Conservation (phyloP, 164 flowering plant genomes). For the Chloranthus sessilifolius region DNA sequence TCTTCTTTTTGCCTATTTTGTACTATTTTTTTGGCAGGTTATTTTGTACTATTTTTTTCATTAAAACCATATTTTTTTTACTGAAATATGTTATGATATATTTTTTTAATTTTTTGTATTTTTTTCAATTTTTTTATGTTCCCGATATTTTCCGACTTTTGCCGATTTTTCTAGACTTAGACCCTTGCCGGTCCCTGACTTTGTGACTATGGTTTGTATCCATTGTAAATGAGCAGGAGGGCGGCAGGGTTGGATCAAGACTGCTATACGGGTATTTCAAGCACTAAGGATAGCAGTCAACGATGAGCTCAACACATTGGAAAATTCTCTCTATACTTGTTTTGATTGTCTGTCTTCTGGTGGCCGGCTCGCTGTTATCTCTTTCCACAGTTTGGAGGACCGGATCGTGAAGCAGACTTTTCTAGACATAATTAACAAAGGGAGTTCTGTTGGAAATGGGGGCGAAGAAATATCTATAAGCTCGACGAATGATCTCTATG, state of each 20-base stretch:
- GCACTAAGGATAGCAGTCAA: conserved; percentile 95
- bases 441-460: conserved; percentile 1
- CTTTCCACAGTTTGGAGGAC: conserved; percentile 98
- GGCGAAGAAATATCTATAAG: conserved; percentile 8
- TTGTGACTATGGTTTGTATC: conserved; percentile 1
- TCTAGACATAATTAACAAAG: conserved; percentile 49
- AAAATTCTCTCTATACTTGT: conserved; percentile 59
- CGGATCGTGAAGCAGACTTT: conserved; percentile 93
- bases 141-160: too few relatives aligned
- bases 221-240: conserved; percentile 44
- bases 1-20: too few relatives aligned
- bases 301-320: conserved; percentile 72
- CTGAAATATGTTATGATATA: too few relatives aligned
- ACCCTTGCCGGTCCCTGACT: too few relatives aligned
- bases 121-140: too few relatives aligned
- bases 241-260: conserved; percentile 97
- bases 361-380: conserved; percentile 91
- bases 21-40: too few relatives aligned
- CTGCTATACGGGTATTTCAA: conserved; percentile 94
- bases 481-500: conserved; percentile 2
- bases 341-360: conserved; percentile 82
- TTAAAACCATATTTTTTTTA: too few relatives aligned
- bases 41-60: too few relatives aligned
- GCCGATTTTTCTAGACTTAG: too few relatives aligned
- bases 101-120: too few relatives aligned